Conservation (phyloP, 2,329 filamentous ascomycete species). For the Sphaerulina musiva region DNA sequence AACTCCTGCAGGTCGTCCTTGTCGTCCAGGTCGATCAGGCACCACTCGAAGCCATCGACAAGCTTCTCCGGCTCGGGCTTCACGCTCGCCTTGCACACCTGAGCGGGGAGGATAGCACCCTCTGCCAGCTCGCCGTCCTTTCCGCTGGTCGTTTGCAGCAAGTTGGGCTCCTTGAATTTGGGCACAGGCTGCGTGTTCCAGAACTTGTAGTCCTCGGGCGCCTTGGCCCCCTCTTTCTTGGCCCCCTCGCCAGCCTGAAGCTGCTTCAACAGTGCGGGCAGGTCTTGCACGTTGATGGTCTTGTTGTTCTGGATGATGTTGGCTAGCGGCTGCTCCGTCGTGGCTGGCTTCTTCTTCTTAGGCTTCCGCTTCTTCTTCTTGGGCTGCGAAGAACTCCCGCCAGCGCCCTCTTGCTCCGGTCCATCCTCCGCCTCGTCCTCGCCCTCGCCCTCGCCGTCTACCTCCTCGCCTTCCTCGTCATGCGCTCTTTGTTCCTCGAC, state of each 20-base stretch:
- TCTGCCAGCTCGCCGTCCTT: conserved; percentile 57
- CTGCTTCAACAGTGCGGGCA: conserved; percentile 29
- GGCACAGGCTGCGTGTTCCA: conserved; percentile 97
- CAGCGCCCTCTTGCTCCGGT: conserved; percentile 13
- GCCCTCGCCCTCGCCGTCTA: conserved; percentile 12
- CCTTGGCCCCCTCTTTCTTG: conserved; percentile 30
- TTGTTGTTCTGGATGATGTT: conserved; percentile 16
- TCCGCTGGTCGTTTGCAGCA: conserved; percentile 34
- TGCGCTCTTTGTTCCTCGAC: conserved; percentile 16
- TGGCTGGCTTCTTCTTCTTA: conserved; percentile 24
- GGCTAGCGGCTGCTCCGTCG: conserved; percentile 10
- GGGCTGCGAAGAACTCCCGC: neutral
- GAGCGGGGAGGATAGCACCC: conserved; percentile 74
- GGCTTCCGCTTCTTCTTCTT: conserved; percentile 27
- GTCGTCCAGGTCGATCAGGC: conserved; percentile 75
- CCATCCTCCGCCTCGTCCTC: conserved; percentile 17
- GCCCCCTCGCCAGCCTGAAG: conserved; percentile 19
- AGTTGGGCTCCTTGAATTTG: conserved; percentile 56
- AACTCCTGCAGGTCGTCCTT: conserved; percentile 77
- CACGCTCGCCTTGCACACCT: conserved; percentile 57
- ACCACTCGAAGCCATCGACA: conserved; percentile 86
- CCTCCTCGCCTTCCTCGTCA: conserved; percentile 22
- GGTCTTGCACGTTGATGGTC: conserved; percentile 23
- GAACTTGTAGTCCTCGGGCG: conserved; percentile 68
- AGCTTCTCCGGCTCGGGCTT: conserved; percentile 60